A percentile compares a stretch with the other conserved stretches of the same genome.
phyloP scores from a whole-genome alignment of 495 filamentous ascomycete species.

The Xylaria castorea region DNA sequence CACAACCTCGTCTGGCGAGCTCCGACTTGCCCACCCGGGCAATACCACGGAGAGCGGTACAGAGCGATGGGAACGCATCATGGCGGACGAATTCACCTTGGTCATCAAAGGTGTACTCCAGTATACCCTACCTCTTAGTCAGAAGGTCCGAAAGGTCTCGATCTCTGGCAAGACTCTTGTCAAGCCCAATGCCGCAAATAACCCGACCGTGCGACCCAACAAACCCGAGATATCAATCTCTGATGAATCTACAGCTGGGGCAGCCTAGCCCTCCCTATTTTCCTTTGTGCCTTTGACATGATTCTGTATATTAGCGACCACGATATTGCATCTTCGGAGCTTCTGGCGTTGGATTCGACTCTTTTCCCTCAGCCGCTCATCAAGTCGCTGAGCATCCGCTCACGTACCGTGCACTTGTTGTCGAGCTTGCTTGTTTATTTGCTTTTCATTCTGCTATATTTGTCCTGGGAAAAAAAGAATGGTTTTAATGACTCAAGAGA shows the following conservation, averaged over 20 bases:
- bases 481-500: conserved; percentile 33
- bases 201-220: conserved; percentile 47
- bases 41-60: conserved; percentile 88
- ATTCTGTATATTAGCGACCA: conserved; percentile 47
- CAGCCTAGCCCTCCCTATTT: conserved; percentile 36
- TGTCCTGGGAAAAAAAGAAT: conserved; percentile 32
- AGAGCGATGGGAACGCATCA: conserved; percentile 88
- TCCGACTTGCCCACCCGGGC: conserved; percentile 80
- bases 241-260: conserved; percentile 35
- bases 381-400: conserved; percentile 17
- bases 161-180: conserved; percentile 59
- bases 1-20: conserved; percentile 76
- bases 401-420: conserved; percentile 17
- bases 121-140: conserved; percentile 85
- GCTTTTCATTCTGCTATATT: conserved; percentile 29
- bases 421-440: conserved; percentile 19
- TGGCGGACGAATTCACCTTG: conserved; percentile 89
- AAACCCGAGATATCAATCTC: conserved; percentile 37
- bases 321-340: conserved; percentile 42
- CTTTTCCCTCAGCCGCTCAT: conserved; percentile 22
- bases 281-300: conserved; percentile 37
- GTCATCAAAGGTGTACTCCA: conserved; percentile 88
- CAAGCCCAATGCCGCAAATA: conserved; percentile 57
- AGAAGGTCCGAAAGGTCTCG: conserved; percentile 62
- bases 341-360: conserved; percentile 42